Evolutionary conservation across 2,329 filamentous ascomycete genomes (phyloP).

Genomic region (Diaporthe capsici): DNA sequence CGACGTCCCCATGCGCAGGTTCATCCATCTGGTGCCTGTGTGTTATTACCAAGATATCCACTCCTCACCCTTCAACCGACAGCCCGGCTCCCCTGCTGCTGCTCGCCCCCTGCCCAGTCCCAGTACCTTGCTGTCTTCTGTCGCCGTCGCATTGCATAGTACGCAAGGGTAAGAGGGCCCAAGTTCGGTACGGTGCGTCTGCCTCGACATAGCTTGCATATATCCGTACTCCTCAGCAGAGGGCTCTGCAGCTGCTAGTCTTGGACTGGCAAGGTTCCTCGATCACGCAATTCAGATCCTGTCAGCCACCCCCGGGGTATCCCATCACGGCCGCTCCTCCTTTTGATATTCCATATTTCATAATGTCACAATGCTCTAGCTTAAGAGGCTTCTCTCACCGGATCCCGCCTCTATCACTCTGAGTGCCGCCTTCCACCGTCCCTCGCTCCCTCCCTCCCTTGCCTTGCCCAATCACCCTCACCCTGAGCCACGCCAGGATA

Average conservation of each 20-base stretch:
- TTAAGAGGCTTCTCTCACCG: constrained; percentile 36
- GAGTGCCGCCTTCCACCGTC: constrained; percentile 34
- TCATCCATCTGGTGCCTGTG: neutral
- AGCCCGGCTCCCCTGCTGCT: constrained; percentile 11
- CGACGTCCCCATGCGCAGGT: neutral
- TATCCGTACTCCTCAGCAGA: neutral
- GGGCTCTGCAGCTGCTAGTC: constrained; percentile 39
- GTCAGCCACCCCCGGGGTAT: constrained; percentile 37
- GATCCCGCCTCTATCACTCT: constrained; percentile 30
- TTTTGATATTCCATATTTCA: constrained; percentile 40
- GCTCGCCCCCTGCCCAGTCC: constrained; percentile 17
- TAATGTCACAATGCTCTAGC: constrained; percentile 37
- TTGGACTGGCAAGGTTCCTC: constrained; percentile 38
- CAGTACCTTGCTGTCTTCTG: neutral
- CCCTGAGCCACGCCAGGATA: constrained; percentile 23
- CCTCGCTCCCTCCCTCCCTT: neutral
- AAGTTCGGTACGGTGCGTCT: neutral
- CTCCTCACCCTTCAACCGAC: constrained; percentile 29
- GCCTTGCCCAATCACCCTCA: neutral
- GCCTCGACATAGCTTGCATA: neutral
- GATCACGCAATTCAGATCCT: constrained; percentile 47
- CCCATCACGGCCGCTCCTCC: constrained; percentile 37
- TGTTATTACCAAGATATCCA: constrained; percentile 27
- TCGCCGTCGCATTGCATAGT: neutral
- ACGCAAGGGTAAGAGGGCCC: neutral